Evolutionary conservation across 129 eudicot genomes (phyloP).

Genomic region (Heracleum sosnowskyi): DNA sequence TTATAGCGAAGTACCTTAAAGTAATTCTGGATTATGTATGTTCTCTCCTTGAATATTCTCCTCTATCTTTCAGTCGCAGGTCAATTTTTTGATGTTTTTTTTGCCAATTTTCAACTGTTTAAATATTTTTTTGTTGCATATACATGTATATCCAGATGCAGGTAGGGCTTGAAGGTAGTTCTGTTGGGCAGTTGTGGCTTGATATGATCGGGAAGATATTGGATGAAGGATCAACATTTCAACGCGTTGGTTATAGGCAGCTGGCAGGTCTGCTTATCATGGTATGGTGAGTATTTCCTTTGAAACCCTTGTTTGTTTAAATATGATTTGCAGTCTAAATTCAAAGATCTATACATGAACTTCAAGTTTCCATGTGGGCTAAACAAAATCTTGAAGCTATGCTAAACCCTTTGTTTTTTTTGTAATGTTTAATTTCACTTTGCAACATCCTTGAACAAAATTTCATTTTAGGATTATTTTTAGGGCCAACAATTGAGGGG

Average conservation of each 20-base stretch:
- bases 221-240: constrained; percentile 86
- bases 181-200: constrained; percentile 96
- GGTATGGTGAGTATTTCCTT: constrained; percentile 65
- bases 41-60: neutral
- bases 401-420: neutral
- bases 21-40: neutral
- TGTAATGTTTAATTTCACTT: neutral
- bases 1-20: neutral
- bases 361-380: neutral
- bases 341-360: constrained; percentile 2
- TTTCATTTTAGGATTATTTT: neutral
- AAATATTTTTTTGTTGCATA: neutral
- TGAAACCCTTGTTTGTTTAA: constrained; percentile 1
- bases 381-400: neutral
- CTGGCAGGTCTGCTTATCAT: constrained; percentile 90
- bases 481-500: neutral
- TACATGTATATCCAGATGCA: constrained; percentile 30
- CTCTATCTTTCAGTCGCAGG: neutral
- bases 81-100: neutral
- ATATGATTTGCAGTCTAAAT: neutral
- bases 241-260: constrained; percentile 90
- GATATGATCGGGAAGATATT: constrained; percentile 76
- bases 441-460: neutral
- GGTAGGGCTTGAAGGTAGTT: constrained; percentile 94
- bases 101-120: neutral